Base-by-base conservation (phyloP, 306 rosid genomes). In the Inga leiocalycina region DNA sequence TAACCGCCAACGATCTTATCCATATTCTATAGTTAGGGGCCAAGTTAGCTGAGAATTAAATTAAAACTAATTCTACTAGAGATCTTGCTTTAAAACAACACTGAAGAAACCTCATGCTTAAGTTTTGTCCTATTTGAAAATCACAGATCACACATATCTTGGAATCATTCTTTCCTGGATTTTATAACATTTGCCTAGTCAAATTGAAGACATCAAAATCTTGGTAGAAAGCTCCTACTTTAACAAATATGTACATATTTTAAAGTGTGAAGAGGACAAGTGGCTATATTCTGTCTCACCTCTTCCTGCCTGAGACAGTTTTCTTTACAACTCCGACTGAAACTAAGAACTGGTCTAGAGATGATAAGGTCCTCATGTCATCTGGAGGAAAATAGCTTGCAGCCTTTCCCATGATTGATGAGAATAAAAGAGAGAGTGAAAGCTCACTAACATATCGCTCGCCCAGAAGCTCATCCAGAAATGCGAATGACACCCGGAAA, bases 371-470 rank as follows among this genome's bases (percentile, higher is more conserved):
- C 85, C 93, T 89, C 98, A 94, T 97, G 88, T 94, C 99, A 73
- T 97, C 99, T 0, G 97, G 97, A 44, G 99, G 99, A 70, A 97
- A 92, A 85, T 92, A 97, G 80, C 94, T 94, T 15, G 97, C 95
- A 0, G 99, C 98, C 74, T 91, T 96, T 83, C 99, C 99, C 92
- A 88, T 87, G 75, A 94, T 86, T 20, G 97, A 92, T 32, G 97
- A 75, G 76, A 97, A 85, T 64, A 92, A 82, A 83, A 89, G 91
- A 71, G 97, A 90, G 59, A 92, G 92, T 0, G 95, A 90, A 39
- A 94, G 94, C 83, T 88, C 76, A 34, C 90, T 57, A 20, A 78
- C 83, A 10, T 90, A 87, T 0, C 62, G 85, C n/a, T 96, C 97
- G 3, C 89, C 93, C 82, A 96, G 80, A 66, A 92, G 94, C 85